Evolutionary conservation across 495 filamentous ascomycete species (phyloP), one percentile per base, ranked within the genome.

Genomic region (Trichocladium antarcticum): DNA sequence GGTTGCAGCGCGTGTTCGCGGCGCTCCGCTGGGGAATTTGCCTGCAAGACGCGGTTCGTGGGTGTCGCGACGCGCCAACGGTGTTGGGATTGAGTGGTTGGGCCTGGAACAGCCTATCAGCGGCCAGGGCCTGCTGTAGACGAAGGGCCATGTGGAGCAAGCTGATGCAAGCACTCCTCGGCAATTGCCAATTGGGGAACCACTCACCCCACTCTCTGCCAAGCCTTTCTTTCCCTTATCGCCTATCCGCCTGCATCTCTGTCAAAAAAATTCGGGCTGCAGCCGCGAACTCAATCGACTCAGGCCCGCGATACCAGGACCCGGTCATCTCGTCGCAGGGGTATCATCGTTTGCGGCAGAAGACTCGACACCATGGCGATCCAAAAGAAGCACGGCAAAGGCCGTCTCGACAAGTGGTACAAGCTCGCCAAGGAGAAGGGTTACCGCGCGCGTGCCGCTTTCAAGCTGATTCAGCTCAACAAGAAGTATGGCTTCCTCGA

Each of bases 331-430:
- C 9, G 12, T 11, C 27, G 31, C 31, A 42, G 20, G 22, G 27
- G 29, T 41, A 32, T 50, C 41, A 54, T 49, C 22, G 44, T 20
- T 28, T 20, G 14, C 31, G 20, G 9, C 35, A 39, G 10, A 3
- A 39, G 44, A 44, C 36, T 31, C 59, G 56, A 45, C 57, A 56
- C 32, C 57, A 98, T 98, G 92, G 90, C 85, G 57, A 89, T 96
- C 57, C 92, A 97, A 64, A 98, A 98, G 75, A 98, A 98, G 79
- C 84, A 95, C 69, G 92, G 89, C 73, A 99, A 99, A 77, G 92
- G 92, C 66, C 90, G 92, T 77, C 80, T 98, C 51, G 92, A 98
- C 74, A 96, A 97, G 72, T 97, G 89, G 88, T 78, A 76, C 55
- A 68, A 66, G 50, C 62, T 99, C 53, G 93, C 92, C 50, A 97